These are phyloP conservation scores for Chondrus crispus DNA, from an alignment of 23 red algal species.

Conservation along the genomic window DNA sequence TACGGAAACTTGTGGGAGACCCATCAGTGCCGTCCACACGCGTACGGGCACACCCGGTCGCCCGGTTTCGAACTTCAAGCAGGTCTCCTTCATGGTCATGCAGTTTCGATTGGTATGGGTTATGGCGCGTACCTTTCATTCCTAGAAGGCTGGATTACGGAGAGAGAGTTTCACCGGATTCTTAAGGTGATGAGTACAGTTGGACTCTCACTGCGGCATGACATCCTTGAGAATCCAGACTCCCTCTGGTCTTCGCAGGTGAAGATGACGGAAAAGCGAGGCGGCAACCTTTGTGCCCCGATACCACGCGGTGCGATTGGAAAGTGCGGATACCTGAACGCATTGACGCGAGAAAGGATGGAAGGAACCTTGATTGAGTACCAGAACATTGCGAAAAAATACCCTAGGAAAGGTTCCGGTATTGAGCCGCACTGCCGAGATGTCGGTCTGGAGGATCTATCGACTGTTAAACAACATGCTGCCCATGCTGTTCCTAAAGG, in stretches of 20 bases:
- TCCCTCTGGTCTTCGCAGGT: conserved; percentile 56
- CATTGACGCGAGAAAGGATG: conserved; percentile 31
- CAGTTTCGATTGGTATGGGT: conserved; percentile 75
- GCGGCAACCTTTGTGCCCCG: conserved; percentile 73
- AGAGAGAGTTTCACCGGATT: conserved; percentile 66
- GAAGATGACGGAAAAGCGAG: conserved; percentile 79
- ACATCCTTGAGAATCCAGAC: conserved; percentile 56
- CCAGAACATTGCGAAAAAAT: conserved; percentile 42
- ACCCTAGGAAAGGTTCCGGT: conserved; percentile 64
- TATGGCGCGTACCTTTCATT: conserved; percentile 63
- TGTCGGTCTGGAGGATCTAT: conserved; percentile 74
- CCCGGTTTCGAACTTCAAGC: conserved; percentile 78
- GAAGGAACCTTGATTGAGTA: conserved; percentile 61
- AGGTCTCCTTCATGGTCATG: conserved; percentile 69
- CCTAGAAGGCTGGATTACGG: conserved; percentile 66
- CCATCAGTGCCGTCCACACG: conserved; percentile 73
- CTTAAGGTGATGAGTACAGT: conserved; percentile 51
- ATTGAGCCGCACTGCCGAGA: conserved; percentile 66
- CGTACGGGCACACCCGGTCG: conserved; percentile 72
- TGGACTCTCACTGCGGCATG: conserved; percentile 58
- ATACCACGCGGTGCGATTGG: conserved; percentile 52
- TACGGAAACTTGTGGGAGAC: conserved; percentile 80
- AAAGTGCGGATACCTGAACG: conserved; percentile 65
- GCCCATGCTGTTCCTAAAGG: conserved; percentile 61
- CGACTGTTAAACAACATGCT: conserved; percentile 73